Conservation (phyloP, 768 basidiomycete genomes). For the Dentipellis fragilis region DNA sequence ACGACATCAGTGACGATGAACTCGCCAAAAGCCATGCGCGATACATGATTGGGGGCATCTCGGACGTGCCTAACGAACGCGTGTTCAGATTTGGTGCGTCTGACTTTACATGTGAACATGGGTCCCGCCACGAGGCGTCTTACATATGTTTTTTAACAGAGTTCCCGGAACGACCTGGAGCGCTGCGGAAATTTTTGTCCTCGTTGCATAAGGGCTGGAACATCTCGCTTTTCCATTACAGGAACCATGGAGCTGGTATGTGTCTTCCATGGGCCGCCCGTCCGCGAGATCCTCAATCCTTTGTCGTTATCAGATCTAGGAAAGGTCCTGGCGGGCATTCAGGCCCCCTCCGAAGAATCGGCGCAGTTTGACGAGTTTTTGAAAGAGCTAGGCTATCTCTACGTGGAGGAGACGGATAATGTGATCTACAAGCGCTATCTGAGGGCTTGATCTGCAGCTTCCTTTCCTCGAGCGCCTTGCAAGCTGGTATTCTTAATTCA, state of each 20-base stretch:
- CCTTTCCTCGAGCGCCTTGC: not conserved
- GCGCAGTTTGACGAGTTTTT: slow-evolving; percentile 68
- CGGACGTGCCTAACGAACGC: slow-evolving; percentile 71
- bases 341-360: slow-evolving; percentile 67
- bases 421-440: slow-evolving; percentile 73
- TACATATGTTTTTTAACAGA: slow-evolving; percentile 35
- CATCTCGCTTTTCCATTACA: slow-evolving; percentile 94
- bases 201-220: slow-evolving; percentile 84
- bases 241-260: slow-evolving; percentile 93
- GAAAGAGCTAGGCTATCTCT: slow-evolving; percentile 70
- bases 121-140: not conserved
- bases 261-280: no score
- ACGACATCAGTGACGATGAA: slow-evolving; percentile 91
- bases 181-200: slow-evolving; percentile 81
- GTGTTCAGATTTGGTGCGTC: slow-evolving; percentile 85
- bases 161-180: slow-evolving; percentile 92
- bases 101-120: not conserved
- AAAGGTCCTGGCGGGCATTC: slow-evolving; percentile 87
- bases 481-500: not conserved
- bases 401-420: slow-evolving; percentile 91
- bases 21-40: slow-evolving; percentile 90
- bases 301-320: slow-evolving; percentile 57
- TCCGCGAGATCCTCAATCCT: no score
- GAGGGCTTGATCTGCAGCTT: slow-evolving; percentile 22
- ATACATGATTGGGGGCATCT: slow-evolving; percentile 89